Conservation (phyloP, 2,329 filamentous ascomycete genomes). For the Pezicula carpinea region DNA sequence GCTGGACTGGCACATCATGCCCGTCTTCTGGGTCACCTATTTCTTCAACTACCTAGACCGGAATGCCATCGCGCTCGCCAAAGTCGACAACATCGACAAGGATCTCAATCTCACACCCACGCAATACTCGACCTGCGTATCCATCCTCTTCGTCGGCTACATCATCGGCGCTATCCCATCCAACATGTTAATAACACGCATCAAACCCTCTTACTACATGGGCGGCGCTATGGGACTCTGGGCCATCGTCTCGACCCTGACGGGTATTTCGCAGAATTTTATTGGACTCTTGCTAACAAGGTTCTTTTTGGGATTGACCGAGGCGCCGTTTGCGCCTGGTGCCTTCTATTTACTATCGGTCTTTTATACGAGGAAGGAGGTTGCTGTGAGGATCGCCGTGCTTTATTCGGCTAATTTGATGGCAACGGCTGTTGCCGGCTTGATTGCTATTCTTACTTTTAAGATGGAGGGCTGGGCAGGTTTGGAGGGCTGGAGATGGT, state of each 20-base stretch:
- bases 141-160: slow-evolving; percentile 36
- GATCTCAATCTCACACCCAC: slow-evolving; percentile 31
- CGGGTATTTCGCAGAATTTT: slow-evolving; percentile 33
- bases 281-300: slow-evolving; percentile 34
- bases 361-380: slow-evolving; percentile 48
- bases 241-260: slow-evolving; percentile 30
- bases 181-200: slow-evolving; percentile 42
- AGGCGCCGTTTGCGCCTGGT: slow-evolving; percentile 38
- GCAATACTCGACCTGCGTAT: slow-evolving; percentile 27
- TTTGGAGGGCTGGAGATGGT: slow-evolving; percentile 40
- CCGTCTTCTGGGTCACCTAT: too few species aligned
- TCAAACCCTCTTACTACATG: slow-evolving; percentile 40
- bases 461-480: slow-evolving; percentile 5
- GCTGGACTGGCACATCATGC: too few species aligned
- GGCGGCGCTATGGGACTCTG: slow-evolving; percentile 29
- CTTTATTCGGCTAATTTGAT: slow-evolving; percentile 40
- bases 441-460: slow-evolving; percentile 44
- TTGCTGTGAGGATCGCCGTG: slow-evolving; percentile 36
- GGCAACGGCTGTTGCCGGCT: slow-evolving; percentile 39
- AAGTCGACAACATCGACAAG: slow-evolving; percentile 4
- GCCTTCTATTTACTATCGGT: slow-evolving; percentile 44
- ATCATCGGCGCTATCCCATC: slow-evolving; percentile 44
- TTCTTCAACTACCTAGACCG: slow-evolving; percentile 30
- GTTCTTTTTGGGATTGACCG: slow-evolving; percentile 10
- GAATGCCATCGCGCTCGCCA: slow-evolving; percentile 10